Conservation (phyloP, 2,329 filamentous ascomycete genomes). For the Lecanoromycetidae sp. region DNA sequence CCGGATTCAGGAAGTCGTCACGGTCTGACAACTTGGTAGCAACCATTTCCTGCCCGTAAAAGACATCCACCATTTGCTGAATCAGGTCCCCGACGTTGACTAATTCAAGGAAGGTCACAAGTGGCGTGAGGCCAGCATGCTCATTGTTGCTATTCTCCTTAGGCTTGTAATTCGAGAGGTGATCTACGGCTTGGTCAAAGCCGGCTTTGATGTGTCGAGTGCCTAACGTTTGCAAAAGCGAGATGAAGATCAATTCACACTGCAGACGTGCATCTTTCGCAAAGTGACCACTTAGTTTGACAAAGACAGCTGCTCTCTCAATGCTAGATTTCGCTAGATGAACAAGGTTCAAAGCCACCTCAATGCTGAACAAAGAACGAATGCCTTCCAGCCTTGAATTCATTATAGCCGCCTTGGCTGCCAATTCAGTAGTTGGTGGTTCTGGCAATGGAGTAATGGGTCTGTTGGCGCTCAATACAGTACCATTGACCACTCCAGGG, state of each 20-base stretch:
- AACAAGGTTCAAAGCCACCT: conserved; percentile 80
- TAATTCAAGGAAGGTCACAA: conserved; percentile 91
- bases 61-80: conserved; percentile 97
- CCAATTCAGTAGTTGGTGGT: conserved; percentile 78
- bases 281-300: conserved; percentile 63
- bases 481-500: conserved; percentile 18
- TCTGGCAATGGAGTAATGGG: conserved; percentile 41
- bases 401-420: conserved; percentile 96
- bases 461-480: conserved; percentile 27
- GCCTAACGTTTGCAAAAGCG: conserved; percentile 71
- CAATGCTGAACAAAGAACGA: conserved; percentile 87
- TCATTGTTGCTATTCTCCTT: conserved; percentile 64
- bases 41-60: conserved; percentile 90
- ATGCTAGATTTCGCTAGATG: conserved; percentile 80
- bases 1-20: conserved; percentile 88
- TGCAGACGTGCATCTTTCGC: conserved; percentile 77
- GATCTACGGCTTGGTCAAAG: conserved; percentile 83
- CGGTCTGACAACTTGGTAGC: conserved; percentile 71
- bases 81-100: conserved; percentile 98
- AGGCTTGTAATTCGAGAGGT: conserved; percentile 84
- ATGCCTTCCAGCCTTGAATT: conserved; percentile 89
- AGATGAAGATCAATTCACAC: conserved; percentile 79
- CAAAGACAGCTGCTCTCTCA: conserved; percentile 73
- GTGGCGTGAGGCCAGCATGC: conserved; percentile 65
- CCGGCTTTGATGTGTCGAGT: conserved; percentile 80